phyloP scores from a whole-genome alignment of 2,329 filamentous ascomycete genomes.

The Penicillium oxalicum region DNA sequence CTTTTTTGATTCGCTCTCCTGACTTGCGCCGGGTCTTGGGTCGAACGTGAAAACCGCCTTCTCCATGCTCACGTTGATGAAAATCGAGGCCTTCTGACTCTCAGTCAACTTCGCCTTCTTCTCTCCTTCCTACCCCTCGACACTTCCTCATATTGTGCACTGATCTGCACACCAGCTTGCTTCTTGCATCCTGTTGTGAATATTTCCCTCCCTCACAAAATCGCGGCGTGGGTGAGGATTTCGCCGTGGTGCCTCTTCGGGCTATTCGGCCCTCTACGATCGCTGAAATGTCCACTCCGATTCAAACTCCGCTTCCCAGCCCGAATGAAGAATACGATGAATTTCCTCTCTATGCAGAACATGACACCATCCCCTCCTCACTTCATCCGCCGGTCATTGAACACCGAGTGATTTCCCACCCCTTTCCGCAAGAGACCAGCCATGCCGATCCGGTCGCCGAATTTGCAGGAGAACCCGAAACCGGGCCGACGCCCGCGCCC shows the following conservation, averaged over 20 bases:
- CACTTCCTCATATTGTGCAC: background rate
- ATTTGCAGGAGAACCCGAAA: background rate
- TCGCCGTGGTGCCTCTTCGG: background rate
- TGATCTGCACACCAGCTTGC: no score
- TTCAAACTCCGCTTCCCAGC: constrained; percentile 16
- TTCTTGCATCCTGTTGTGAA: background rate
- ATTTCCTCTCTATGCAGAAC: constrained; percentile 12
- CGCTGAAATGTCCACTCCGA: constrained; percentile 13
- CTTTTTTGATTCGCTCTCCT: no score
- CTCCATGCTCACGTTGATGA: background rate
- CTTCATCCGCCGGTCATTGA: constrained; percentile 13
- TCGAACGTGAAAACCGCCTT: no score
- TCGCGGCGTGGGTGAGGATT: background rate
- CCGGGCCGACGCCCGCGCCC: background rate
- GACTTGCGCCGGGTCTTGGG: no score
- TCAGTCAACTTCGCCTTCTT: background rate
- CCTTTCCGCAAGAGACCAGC: constrained; percentile 11
- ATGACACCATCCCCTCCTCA: background rate
- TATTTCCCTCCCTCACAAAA: background rate
- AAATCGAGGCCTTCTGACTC: no score
- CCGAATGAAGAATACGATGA: constrained; percentile 21
- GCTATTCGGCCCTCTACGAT: background rate
- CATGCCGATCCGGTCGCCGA: constrained; percentile 4
- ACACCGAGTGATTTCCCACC: constrained; percentile 16
- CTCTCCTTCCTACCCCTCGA: background rate